Base-by-base conservation (phyloP, 768 basidiomycete species). In the Tulasnella sp. region DNA sequence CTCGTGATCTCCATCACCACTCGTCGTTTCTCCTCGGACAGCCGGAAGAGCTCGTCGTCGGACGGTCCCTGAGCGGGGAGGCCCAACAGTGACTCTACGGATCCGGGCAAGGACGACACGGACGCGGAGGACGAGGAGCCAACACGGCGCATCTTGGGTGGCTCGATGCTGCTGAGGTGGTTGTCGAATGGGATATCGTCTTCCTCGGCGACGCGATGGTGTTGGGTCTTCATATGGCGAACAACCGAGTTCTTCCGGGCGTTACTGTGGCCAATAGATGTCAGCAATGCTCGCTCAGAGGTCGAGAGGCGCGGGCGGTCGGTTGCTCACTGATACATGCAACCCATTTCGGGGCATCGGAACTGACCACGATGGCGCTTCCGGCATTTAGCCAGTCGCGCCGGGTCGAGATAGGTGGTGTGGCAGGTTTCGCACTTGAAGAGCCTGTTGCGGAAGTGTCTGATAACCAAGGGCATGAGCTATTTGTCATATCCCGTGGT, bases 321-420 rank as follows among this genome's bases (percentile, higher is more conserved):
- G 6, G 9, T 31, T 24, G 44, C 73, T 74, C 39, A 74, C 73
- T 40, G 44, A 19, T 74, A 74, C 5, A 16, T 8, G 73, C 73
- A 74, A 12, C 44, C 39, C n/a, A 5, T 1, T 27, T 34, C 39
- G 4, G 73, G 73, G 73, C 73, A 74, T 39, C 73, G 73, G 73
- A 74, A 74, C 21, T 74, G 73, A 27, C 73, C 73, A 27, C 73
- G 39, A 46, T 74, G 73, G 21, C 73, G 14, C 73, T 74, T 74
- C 2, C 73, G 31, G 73, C 73, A 74, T 31, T 74, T 74, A 0
- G 39, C 39, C 3, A 74, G 73, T 1, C 73, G 73, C 0, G 73
- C 73, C 2, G 73, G 73, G 73, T 74, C 73, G 24, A 74, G 39
- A 21, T 74, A 74, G 2, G 38, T 36, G 10, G 44, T 40, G 24